A percentile compares a stretch with the other conserved stretches of the same genome.
Conservation (phyloP, 164 flowering plant genomes). For the Piper longum region DNA sequence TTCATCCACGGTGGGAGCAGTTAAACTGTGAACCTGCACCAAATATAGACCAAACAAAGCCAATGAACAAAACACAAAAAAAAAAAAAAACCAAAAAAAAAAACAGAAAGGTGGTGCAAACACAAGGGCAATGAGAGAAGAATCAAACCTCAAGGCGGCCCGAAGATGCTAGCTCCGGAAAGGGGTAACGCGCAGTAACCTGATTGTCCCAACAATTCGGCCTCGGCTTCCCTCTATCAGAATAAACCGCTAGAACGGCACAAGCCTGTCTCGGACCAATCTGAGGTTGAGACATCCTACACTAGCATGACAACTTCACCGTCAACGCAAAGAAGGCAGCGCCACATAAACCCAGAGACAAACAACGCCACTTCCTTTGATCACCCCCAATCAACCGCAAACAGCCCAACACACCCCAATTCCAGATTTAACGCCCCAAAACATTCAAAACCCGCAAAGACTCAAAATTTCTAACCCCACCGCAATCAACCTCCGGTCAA, state of each 20-base stretch:
- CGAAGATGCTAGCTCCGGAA: slow-evolving; percentile 54
- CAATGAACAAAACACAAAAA: neutral
- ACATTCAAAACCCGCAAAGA: no score
- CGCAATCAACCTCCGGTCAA: no score
- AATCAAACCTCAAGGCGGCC: slow-evolving; percentile 70
- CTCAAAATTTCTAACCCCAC: no score
- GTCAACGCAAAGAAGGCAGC: no score
- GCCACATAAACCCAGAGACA: no score
- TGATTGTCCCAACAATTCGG: neutral
- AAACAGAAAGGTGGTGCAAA: neutral
- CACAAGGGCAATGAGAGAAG: neutral
- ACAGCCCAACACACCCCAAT: no score
- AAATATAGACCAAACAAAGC: no score
- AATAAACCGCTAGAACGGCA: slow-evolving; percentile 45
- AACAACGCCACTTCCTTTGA: no score
- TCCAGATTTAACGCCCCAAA: no score
- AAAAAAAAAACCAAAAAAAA: neutral
- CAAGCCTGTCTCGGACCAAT: slow-evolving; percentile 43
- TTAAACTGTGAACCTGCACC: slow-evolving; percentile 51
- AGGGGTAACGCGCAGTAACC: neutral
- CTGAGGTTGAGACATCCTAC: slow-evolving; percentile 20
- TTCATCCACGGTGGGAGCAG: slow-evolving; percentile 40
- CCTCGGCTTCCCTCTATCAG: slow-evolving; percentile 15
- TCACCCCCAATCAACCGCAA: no score
- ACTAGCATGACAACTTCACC: no score